Conservation (phyloP, 2,329 filamentous ascomycete species). For the Cladophialophora immunda region DNA sequence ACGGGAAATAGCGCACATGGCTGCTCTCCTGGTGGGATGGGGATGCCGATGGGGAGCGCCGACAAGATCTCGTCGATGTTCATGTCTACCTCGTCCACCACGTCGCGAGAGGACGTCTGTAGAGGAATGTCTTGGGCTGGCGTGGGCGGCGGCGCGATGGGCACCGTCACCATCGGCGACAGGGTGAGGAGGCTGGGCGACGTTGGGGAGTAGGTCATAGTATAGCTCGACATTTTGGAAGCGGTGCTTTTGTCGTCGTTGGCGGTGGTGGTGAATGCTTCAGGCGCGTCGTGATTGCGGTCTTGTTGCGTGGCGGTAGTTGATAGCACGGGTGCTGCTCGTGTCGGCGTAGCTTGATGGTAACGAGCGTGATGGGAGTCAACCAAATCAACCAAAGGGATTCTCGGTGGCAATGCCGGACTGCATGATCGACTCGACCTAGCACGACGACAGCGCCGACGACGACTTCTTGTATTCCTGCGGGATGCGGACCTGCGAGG, state of each 20-base stretch:
- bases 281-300: neutral
- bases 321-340: neutral
- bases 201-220: neutral
- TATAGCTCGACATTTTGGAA: neutral
- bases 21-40: neutral
- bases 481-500: neutral
- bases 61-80: neutral
- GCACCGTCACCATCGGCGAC: neutral
- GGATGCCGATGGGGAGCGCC: neutral
- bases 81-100: neutral
- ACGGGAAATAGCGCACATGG: neutral
- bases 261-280: neutral
- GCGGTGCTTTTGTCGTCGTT: neutral
- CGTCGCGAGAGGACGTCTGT: neutral
- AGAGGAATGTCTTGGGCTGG: neutral
- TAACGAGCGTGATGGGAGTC: neutral
- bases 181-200: neutral
- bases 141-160: neutral
- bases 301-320: neutral
- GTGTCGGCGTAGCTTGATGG: neutral
- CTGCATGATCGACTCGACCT: neutral
- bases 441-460: neutral
- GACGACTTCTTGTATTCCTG: neutral
- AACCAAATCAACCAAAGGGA: neutral
- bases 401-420: neutral